These are phyloP conservation scores for Fusarium setosum DNA, from an alignment of 2,329 filamentous ascomycete species.

Conservation along the genomic window DNA sequence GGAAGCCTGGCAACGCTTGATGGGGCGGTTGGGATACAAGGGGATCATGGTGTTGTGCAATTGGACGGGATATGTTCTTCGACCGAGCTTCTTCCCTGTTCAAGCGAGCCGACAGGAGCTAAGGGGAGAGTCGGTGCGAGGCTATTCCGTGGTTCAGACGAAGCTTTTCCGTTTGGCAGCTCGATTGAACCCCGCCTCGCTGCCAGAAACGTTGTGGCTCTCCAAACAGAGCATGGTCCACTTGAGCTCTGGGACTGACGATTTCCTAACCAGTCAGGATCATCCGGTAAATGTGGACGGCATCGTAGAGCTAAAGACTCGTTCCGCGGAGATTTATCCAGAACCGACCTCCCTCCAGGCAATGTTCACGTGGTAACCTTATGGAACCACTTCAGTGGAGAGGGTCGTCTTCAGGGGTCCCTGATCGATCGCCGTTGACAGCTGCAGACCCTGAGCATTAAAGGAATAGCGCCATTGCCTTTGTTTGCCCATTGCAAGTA, in stretches of 20 bases:
- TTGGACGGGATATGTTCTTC: conserved; percentile 16
- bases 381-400: conserved; percentile 17
- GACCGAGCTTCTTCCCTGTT: conserved; percentile 24
- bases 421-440: conserved; percentile 37
- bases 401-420: conserved; percentile 14
- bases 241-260: background rate
- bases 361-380: background rate
- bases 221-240: background rate
- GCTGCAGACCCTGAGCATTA: conserved; percentile 28
- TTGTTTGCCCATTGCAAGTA: background rate
- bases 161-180: conserved; percentile 16
- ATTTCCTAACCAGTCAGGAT: background rate
- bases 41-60: conserved; percentile 32
- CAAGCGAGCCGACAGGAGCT: conserved; percentile 1
- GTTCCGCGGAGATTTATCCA: background rate
- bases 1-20: conserved; percentile 14
- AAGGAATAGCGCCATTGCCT: conserved; percentile 27
- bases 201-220: background rate
- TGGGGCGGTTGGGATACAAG: conserved; percentile 3
- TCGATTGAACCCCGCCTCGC: background rate
- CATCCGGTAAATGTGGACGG: background rate
- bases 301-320: background rate
- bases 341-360: conserved; percentile 8
- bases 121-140: conserved; percentile 15
- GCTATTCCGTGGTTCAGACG: conserved; percentile 31